Base-by-base conservation (phyloP, 1,139 yeast genomes). In the Kurtzmaniella quercitrusa region DNA sequence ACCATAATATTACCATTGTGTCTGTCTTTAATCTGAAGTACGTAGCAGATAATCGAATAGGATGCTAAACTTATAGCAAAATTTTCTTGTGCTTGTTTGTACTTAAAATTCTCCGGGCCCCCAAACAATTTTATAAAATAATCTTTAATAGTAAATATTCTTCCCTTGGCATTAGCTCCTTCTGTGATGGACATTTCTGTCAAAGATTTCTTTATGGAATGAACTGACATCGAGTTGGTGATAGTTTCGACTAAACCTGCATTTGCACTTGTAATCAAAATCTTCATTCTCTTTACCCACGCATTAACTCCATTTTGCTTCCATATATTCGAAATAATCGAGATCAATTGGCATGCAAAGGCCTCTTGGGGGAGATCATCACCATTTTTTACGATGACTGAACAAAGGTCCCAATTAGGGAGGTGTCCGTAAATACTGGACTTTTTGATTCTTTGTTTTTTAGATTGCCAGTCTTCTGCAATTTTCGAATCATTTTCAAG, bases 311-410 rank as follows among this genome's bases (percentile, higher is more conserved):
- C 68, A 21, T 78, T 76, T 28, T 70, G 75, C 41, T 79, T 77
- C 98, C 98, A 93, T 38, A 88, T 82, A 43, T 78, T 80, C 0
- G 95, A 84, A 63, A 91, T 87, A 37, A 95, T 83, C 44, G 86
- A 82, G 39, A 93, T 91, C 33, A 93, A 62, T 58, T 93, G 98
- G 51, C 97, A 89, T 0, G 98, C 98, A 70, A 93, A 89, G 0
- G 98, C 97, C 59, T 93, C 98, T 59, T 93, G 98, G 17, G 96
- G 87, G 42, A 93, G 63, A 61, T 93, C 98, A 55, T 87, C 93
- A 23, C 98, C 98, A 40, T 96, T 91, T 57, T 93, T 93, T 7
- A 93, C 96, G 57, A 93, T 93, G 3, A 91, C 97, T 0, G 97
- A 89, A 52, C 93, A 88, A 33, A 93, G 62, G 47, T 93, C 98